phyloP scores from a whole-genome alignment of 768 basidiomycete species.

The Sporobolomyces roseus region DNA sequence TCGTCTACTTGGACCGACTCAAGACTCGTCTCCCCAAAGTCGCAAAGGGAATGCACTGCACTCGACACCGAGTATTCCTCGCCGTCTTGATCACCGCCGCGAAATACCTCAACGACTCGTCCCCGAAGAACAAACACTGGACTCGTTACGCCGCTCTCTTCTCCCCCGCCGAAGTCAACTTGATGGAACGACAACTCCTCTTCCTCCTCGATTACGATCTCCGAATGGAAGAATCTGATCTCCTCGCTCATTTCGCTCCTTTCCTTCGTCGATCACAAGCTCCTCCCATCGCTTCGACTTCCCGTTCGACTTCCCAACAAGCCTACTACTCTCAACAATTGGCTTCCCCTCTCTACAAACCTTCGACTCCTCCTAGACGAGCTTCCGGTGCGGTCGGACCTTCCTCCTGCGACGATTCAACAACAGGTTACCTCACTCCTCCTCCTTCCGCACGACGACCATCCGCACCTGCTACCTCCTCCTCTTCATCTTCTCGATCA shows the following conservation, averaged over 20 bases:
- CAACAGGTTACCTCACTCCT: constrained; percentile 30
- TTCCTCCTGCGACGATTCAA: constrained; percentile 2
- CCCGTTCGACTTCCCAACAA: constrained; percentile 9
- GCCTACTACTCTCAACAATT: constrained; percentile 2
- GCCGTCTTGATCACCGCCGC: constrained; percentile 92
- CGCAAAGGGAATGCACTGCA: constrained; percentile 84
- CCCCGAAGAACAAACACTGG: constrained; percentile 95
- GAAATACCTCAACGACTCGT: constrained; percentile 81
- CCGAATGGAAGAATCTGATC: constrained; percentile 79
- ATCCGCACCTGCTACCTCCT: background rate
- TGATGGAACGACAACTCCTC: constrained; percentile 96
- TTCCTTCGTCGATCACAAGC: constrained; percentile 53
- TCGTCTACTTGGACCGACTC: constrained; percentile 87
- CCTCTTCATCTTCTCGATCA: background rate
- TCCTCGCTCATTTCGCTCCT: constrained; percentile 56
- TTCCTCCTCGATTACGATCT: constrained; percentile 89
- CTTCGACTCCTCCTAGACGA: constrained; percentile 33
- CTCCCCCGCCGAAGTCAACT: constrained; percentile 63
- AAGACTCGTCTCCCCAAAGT: constrained; percentile 71
- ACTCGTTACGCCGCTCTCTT: constrained; percentile 70
- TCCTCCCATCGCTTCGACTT: constrained; percentile 32
- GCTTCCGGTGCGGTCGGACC: constrained; percentile 2
- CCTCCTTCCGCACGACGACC: constrained; percentile 35
- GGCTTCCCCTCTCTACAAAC: constrained; percentile 11
- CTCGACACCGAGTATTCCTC: constrained; percentile 91